Conservation (phyloP, 345 rosid species). For the Erucastrum elatum region DNA sequence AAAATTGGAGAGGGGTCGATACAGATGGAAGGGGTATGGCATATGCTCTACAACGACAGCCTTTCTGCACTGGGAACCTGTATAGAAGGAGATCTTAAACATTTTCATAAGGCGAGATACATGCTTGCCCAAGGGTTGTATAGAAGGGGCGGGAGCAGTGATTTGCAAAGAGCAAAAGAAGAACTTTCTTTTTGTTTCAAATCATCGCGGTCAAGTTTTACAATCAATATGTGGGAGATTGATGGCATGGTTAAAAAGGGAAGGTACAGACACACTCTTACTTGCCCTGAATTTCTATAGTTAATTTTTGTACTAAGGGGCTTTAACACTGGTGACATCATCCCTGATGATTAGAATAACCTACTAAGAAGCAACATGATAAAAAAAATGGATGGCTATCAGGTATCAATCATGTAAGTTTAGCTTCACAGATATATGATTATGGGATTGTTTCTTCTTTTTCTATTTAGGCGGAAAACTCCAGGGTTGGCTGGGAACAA, state of each 20-base stretch:
- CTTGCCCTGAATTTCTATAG: background rate
- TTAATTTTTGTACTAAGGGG: background rate
- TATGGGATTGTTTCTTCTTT: constrained; percentile 16
- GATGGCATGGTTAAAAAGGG: constrained; percentile 97
- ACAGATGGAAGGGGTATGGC: constrained; percentile 70
- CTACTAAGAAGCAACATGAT: constrained; percentile 20
- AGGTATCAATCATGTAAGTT: constrained; percentile 7
- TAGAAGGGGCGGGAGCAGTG: constrained; percentile 66
- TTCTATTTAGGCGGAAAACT: constrained; percentile 72
- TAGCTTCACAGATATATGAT: constrained; percentile 11
- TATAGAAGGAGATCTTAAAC: constrained; percentile 94
- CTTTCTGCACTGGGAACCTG: constrained; percentile 84
- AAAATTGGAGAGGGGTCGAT: constrained; percentile 47
- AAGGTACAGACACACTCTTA: constrained; percentile 53
- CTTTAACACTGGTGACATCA: constrained; percentile 6
- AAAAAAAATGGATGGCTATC: background rate
- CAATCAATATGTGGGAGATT: constrained; percentile 99
- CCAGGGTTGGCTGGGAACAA: constrained; percentile 78
- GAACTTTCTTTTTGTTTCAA: constrained; percentile 93
- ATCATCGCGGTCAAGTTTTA: constrained; percentile 88
- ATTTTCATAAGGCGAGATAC: constrained; percentile 96
- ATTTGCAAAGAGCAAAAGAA: constrained; percentile 88
- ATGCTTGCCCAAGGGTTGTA: constrained; percentile 92
- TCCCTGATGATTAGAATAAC: constrained; percentile 9
- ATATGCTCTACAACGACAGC: constrained; percentile 85